Conservation (phyloP, 352 stramenopile species). For the Pythium apleroticum region DNA sequence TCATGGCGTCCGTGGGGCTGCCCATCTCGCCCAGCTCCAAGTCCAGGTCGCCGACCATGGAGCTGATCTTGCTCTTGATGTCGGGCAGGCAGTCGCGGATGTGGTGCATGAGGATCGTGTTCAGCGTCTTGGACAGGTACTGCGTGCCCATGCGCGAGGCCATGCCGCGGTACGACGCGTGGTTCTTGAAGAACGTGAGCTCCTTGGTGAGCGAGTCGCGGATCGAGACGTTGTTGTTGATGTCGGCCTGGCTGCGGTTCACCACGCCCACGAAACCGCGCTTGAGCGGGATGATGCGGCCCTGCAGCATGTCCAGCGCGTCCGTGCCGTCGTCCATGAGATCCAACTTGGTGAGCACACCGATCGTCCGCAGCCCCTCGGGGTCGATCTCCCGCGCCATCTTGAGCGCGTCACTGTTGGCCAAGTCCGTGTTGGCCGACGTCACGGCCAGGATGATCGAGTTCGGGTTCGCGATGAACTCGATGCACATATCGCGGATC, state of each 20-base stretch:
- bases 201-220: constrained; percentile 95
- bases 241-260: constrained; percentile 98
- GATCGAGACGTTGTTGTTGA: constrained; percentile 96
- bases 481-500: constrained; percentile 98
- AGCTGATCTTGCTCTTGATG: constrained; percentile 97
- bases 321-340: constrained; percentile 99
- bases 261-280: constrained; percentile 98
- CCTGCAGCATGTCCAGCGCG: constrained; percentile 95
- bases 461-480: constrained; percentile 99
- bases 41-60: constrained; percentile 95
- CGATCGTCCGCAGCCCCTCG: constrained; percentile 96
- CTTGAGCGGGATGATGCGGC: constrained; percentile 96
- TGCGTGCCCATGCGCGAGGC: constrained; percentile 94
- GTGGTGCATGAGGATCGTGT: constrained; percentile 99
- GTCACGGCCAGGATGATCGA: constrained; percentile 99
- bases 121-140: constrained; percentile 96
- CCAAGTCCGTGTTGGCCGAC: constrained; percentile 98
- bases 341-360: constrained; percentile 99
- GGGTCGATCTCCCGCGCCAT: constrained; percentile 93
- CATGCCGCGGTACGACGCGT: constrained; percentile 94
- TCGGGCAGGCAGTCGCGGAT: constrained; percentile 98
- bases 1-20: constrained; percentile 86
- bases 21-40: constrained; percentile 96
- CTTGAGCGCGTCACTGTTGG: constrained; percentile 98
- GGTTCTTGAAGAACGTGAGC: constrained; percentile 96